Conservation (phyloP, 2,329 filamentous ascomycete species). For the Aspergillus caelatus region DNA sequence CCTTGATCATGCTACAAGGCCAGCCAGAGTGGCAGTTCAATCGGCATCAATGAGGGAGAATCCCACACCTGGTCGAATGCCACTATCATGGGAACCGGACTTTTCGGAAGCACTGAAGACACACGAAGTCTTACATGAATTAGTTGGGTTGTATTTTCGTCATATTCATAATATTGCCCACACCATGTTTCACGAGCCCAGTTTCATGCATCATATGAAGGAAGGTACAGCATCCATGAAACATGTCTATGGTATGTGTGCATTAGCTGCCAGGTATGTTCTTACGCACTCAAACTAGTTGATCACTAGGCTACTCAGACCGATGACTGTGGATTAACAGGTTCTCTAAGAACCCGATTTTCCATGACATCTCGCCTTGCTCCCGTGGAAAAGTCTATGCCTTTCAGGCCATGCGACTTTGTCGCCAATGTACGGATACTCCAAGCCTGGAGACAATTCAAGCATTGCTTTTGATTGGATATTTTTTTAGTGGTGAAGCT, state of each 20-base stretch:
- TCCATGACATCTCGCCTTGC: conserved; percentile 15
- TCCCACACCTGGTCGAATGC: background rate
- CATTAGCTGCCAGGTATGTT: conserved; percentile 24
- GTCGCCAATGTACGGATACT: conserved; percentile 15
- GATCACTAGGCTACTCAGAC: background rate
- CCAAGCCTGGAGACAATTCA: conserved; percentile 24
- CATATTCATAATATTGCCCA: conserved; percentile 28
- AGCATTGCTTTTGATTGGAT: conserved; percentile 20
- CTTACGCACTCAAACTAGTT: background rate
- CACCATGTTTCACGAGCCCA: conserved; percentile 25
- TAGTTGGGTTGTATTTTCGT: conserved; percentile 25
- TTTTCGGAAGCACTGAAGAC: conserved; percentile 6
- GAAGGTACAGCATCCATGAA: conserved; percentile 21
- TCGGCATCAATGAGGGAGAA: background rate
- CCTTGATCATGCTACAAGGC: conserved; percentile 6
- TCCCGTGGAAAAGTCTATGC: conserved; percentile 19
- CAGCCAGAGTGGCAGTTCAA: background rate
- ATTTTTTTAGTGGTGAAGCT: conserved; percentile 24
- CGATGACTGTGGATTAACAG: conserved; percentile 11
- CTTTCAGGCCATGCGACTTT: conserved; percentile 15
- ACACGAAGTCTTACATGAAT: conserved; percentile 15
- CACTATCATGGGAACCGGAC: background rate
- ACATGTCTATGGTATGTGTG: conserved; percentile 25
- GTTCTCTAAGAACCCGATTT: conserved; percentile 19
- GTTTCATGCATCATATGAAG: conserved; percentile 20